Evolutionary conservation across 148 eudicot genomes (phyloP), one percentile per base, ranked within the genome.

Genomic region (Fagopyrum homotropicum): DNA sequence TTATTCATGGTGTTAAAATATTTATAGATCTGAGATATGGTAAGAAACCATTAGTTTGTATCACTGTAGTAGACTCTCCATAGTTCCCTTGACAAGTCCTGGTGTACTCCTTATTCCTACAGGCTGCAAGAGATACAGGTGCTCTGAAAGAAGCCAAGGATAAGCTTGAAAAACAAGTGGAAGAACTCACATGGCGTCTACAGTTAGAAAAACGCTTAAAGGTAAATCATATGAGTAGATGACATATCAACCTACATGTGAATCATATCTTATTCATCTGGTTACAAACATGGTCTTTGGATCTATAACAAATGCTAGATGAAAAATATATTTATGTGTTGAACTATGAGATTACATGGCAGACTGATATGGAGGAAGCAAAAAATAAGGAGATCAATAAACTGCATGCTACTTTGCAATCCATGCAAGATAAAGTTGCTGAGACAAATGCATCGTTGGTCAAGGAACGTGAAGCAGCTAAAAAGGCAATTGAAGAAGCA

Each of bases 121-220:
- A 96, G 99, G 98, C 92, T 69, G 93, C 99, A 57, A 90, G 97
- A 86, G 98, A 96, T 73, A 92, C 99, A 46, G 99, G 99, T 76
- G 98, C 95, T 46, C 91, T 96, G 43, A 90, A 86, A 85, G 97
- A 96, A 84, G 99, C 99, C n/a, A 96, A 96, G 81, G 97, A 96
- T 84, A 96, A 96, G 84, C 97, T 92, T 78, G 95, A 96, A 80
- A 96, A 96, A 79, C 89, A 88, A 73, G 86, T 96, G 43, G 98
- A 96, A 82, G 99, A 96, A 76, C 93, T 96, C 26, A 90, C 97
- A 52, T 90, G 95, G 97, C 98, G 98, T 66, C 75, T 96, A 77
- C 98, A 96, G 76, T 83, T 96, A 77, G 99, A 96, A 83, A 96
- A 96, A 74, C 97, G 98, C 15, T 76, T 92, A 72, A 86, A 97